Conservation (phyloP, 2,329 filamentous ascomycete genomes). For the Ophiostoma ips region DNA sequence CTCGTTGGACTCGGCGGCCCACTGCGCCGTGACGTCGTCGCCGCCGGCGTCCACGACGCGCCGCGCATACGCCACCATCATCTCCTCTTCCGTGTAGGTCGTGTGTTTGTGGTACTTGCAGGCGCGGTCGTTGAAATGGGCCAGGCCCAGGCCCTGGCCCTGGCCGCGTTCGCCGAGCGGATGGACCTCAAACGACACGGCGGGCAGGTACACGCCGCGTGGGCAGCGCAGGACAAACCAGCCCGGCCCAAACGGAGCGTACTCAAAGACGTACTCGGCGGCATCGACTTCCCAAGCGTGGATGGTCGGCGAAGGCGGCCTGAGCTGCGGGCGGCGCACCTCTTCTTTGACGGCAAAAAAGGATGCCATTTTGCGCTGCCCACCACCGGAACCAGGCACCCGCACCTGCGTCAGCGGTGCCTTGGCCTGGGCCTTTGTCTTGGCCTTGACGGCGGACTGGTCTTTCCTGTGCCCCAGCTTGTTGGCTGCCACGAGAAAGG, state of each 20-base stretch:
- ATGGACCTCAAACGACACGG: neutral
- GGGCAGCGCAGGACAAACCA: conserved; percentile 9
- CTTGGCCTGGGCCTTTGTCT: no score
- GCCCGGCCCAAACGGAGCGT: conserved; percentile 4
- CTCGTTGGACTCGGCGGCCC: conserved; percentile 9
- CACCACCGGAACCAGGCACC: no score
- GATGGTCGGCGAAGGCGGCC: neutral
- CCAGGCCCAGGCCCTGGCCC: neutral
- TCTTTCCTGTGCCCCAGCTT: no score
- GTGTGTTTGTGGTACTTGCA: neutral
- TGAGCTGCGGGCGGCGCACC: neutral
- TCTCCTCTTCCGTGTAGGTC: conserved; percentile 3
- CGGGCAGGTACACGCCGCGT: neutral
- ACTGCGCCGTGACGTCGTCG: conserved; percentile 1
- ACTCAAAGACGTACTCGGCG: conserved; percentile 5
- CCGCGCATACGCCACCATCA: conserved; percentile 7
- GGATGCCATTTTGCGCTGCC: no score
- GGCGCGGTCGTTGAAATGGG: neutral
- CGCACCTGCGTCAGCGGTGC: no score
- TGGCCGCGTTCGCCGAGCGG: neutral
- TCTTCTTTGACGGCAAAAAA: no score
- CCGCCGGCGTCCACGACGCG: conserved; percentile 6
- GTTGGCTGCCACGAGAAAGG: no score
- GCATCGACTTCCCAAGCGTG: conserved; percentile 5
- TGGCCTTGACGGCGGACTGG: no score